A percentile compares a stretch with the other conserved stretches of the same genome.
Conservation (phyloP, 2,329 filamentous ascomycete species). For the Fusarium torreyae region DNA sequence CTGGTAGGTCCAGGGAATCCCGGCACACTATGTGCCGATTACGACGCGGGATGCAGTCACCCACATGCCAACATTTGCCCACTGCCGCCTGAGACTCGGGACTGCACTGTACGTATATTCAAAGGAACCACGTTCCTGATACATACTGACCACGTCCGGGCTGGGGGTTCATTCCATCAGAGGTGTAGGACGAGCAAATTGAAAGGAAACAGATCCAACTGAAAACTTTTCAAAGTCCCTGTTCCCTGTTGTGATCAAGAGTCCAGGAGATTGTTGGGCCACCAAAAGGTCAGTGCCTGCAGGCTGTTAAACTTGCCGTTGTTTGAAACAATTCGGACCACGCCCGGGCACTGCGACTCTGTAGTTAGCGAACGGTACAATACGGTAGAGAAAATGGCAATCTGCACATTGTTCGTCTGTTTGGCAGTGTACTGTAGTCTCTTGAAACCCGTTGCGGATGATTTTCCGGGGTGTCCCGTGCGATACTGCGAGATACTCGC, state of each 20-base stretch:
- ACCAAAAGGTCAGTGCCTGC: slow-evolving; percentile 35
- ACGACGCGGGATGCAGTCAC: slow-evolving; percentile 40
- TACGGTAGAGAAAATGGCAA: neutral
- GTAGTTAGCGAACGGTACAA: neutral
- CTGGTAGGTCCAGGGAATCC: slow-evolving; percentile 4
- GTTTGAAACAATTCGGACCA: slow-evolving; percentile 22
- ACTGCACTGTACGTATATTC: slow-evolving; percentile 12
- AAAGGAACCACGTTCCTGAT: slow-evolving; percentile 42
- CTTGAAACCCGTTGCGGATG: slow-evolving; percentile 14
- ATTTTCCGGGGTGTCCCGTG: slow-evolving; percentile 25
- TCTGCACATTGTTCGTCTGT: slow-evolving; percentile 15
- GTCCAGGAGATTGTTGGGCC: slow-evolving; percentile 16
- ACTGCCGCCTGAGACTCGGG: slow-evolving; percentile 35
- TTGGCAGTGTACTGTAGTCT: slow-evolving; percentile 1
- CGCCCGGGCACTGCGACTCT: neutral
- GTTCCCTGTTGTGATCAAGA: slow-evolving; percentile 21
- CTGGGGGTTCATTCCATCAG: slow-evolving; percentile 2
- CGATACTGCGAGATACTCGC: slow-evolving; percentile 32
- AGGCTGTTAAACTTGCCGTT: slow-evolving; percentile 11
- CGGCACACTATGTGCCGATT: slow-evolving; percentile 19
- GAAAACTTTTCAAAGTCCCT: slow-evolving; percentile 29
- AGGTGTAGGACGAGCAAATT: slow-evolving; percentile 6
- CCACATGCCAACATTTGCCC: slow-evolving; percentile 45
- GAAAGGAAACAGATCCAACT: slow-evolving; percentile 7
- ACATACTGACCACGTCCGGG: slow-evolving; percentile 17